These are phyloP conservation scores for Candida dendrica DNA, from an alignment of 805 yeast genomes.

Conservation along the genomic window DNA sequence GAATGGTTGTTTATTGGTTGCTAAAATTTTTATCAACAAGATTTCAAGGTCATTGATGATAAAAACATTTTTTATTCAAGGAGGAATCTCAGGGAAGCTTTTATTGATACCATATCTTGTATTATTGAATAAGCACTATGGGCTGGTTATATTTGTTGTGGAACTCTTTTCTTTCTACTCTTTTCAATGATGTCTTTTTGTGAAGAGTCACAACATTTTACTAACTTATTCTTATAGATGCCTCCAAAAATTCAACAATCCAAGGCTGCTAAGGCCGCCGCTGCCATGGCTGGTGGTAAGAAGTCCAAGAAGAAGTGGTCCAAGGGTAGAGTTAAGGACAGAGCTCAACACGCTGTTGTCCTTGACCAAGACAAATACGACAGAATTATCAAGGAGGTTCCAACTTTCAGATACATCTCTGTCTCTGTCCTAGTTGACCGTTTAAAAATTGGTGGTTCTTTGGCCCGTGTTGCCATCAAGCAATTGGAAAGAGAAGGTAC, in stretches of 20 bases:
- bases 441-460: constrained; percentile 97
- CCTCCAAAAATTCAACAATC: constrained; percentile 99
- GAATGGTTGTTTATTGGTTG: too few relatives aligned
- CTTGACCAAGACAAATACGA: constrained; percentile 98
- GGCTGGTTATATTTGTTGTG: too few relatives aligned
- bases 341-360: constrained; percentile 96
- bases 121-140: too few relatives aligned
- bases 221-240: constrained; percentile 46
- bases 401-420: constrained; percentile 97
- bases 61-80: too few relatives aligned
- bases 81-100: too few relatives aligned
- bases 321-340: constrained; percentile 99
- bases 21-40: too few relatives aligned
- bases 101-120: too few relatives aligned
- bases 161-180: too few relatives aligned
- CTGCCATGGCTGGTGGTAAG: constrained; percentile 99
- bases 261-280: constrained; percentile 99
- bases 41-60: too few relatives aligned
- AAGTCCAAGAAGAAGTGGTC: constrained; percentile 99
- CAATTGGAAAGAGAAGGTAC: constrained; percentile 94
- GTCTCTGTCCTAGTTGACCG: constrained; percentile 98
- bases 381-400: constrained; percentile 98
- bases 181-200: too few relatives aligned
- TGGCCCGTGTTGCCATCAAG: constrained; percentile 96
- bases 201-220: neutral